These are phyloP conservation scores for Solanum chmielewskii DNA, from an alignment of 257 asterid species.

Conservation along the genomic window DNA sequence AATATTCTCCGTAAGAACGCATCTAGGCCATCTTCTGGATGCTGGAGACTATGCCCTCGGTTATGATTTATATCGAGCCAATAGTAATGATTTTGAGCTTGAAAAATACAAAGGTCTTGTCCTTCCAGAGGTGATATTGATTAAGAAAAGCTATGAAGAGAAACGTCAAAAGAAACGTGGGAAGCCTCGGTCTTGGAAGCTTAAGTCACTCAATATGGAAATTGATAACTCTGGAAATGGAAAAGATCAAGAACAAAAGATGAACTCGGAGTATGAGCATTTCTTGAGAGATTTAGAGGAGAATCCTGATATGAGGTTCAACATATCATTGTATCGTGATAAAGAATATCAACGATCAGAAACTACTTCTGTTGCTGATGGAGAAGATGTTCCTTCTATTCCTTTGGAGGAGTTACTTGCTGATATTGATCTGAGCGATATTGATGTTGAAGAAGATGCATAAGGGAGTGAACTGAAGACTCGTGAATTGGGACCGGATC, in stretches of 20 bases:
- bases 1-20: constrained; percentile 30
- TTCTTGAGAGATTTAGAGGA: constrained; percentile 30
- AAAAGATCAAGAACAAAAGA: constrained; percentile 17
- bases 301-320: constrained; percentile 23
- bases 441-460: constrained; percentile 8
- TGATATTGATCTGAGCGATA: constrained; percentile 18
- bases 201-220: constrained; percentile 24
- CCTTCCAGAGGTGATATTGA: constrained; percentile 30
- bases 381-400: constrained; percentile 18
- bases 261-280: constrained; percentile 15
- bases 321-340: constrained; percentile 15
- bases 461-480: constrained; percentile 6
- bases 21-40: constrained; percentile 8
- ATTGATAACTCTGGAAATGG: constrained; percentile 15
- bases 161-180: constrained; percentile 20
- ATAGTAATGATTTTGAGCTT: constrained; percentile 30
- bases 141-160: neutral
- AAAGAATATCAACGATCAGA: constrained; percentile 28
- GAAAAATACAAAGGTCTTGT: constrained; percentile 16
- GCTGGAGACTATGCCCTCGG: constrained; percentile 11
- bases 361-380: constrained; percentile 14
- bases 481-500: neutral
- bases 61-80: constrained; percentile 14
- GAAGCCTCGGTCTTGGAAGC: constrained; percentile 27
- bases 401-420: constrained; percentile 24